Conservation (phyloP, 306 rosid genomes). For the Geum urbanum region DNA sequence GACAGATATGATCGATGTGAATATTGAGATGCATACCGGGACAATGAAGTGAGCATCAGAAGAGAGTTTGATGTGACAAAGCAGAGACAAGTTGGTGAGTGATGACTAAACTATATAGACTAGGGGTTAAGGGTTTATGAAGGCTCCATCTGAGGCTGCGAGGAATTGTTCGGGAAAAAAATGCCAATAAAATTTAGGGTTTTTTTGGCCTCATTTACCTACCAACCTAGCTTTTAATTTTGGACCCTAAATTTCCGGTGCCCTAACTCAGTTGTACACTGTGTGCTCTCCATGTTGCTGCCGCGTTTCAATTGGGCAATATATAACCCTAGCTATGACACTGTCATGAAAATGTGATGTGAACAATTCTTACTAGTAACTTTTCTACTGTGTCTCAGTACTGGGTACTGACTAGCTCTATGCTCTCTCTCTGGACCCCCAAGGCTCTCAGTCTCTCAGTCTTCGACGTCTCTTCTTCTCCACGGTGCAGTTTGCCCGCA, state of each 20-base stretch:
- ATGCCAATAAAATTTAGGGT: constrained; percentile 7
- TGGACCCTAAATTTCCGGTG: constrained; percentile 24
- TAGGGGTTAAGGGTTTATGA: constrained; percentile 4
- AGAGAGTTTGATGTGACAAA: constrained; percentile 17
- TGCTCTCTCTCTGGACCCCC: constrained; percentile 5
- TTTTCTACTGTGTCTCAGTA: neutral
- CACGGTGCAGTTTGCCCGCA: neutral
- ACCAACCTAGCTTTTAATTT: neutral
- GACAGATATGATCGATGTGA: neutral
- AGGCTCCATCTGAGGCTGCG: constrained; percentile 17
- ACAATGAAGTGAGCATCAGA: neutral
- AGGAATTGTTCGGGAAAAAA: neutral
- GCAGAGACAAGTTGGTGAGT: constrained; percentile 18
- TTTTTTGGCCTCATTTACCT: constrained; percentile 30
- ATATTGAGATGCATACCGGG: neutral
- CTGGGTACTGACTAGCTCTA: neutral
- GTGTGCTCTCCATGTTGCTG: neutral
- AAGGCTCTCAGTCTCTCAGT: neutral
- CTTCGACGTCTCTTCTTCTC: neutral
- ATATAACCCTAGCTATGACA: neutral
- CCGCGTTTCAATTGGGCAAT: neutral
- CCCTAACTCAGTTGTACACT: neutral
- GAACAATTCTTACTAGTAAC: neutral
- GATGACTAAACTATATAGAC: constrained; percentile 17
- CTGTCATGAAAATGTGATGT: neutral